Conservation (phyloP, 495 filamentous ascomycete genomes). For the Sordaria brevicollis region DNA sequence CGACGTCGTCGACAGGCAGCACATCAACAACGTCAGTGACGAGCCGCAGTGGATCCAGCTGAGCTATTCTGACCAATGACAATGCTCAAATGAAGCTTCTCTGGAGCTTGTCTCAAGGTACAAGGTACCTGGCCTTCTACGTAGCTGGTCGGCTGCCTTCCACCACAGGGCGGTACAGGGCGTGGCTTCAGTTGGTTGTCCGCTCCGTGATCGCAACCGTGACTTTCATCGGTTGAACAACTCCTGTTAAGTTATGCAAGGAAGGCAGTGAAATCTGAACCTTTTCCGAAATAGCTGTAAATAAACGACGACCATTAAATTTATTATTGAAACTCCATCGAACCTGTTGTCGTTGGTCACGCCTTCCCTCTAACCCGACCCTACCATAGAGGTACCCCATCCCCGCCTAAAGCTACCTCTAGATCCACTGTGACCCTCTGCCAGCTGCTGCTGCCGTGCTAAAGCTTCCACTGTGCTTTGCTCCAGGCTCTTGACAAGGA, state of each 20-base stretch:
- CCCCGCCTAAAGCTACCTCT: neutral
- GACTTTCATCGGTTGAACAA: neutral
- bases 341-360: too few species aligned
- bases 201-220: slow-evolving; percentile 14
- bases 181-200: neutral
- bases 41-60: slow-evolving; percentile 8
- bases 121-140: slow-evolving; percentile 7
- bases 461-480: neutral
- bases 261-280: slow-evolving; percentile 15
- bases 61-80: neutral
- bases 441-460: neutral
- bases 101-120: neutral
- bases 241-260: neutral
- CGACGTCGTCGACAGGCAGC: slow-evolving; percentile 16
- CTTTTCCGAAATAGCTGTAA: too few species aligned
- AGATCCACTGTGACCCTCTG: neutral
- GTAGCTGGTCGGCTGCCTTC: slow-evolving; percentile 8
- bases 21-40: slow-evolving; percentile 28
- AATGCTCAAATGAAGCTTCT: neutral
- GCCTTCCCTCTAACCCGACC: slow-evolving; percentile 3
- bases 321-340: too few species aligned
- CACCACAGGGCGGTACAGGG: slow-evolving; percentile 1
- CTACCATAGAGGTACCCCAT: neutral
- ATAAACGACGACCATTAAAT: too few species aligned
- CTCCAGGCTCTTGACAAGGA: slow-evolving; percentile 9